Evolutionary conservation across 169 alveolate species (phyloP).

Genomic region (Eimeria falciformis): DNA sequence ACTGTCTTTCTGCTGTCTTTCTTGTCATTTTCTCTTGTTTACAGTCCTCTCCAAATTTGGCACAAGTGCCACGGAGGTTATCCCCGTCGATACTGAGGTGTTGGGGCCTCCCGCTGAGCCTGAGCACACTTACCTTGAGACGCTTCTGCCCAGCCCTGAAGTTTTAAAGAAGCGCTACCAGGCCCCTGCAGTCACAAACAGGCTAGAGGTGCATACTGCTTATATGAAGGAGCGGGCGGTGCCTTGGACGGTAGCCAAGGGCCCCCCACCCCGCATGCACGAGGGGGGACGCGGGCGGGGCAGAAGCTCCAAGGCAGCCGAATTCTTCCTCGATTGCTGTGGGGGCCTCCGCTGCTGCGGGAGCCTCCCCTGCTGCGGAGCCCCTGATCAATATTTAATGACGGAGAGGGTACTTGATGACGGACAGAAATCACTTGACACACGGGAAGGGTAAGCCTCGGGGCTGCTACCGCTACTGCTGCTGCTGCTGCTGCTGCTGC

Average conservation of each 20-base stretch:
- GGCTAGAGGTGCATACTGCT: not conserved
- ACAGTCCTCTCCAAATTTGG: not conserved
- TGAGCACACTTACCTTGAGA: not conserved
- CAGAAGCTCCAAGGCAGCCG: not conserved
- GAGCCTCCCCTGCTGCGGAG: no score
- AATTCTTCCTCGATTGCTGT: not conserved
- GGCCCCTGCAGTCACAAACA: not conserved
- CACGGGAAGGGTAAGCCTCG: no score
- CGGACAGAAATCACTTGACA: no score
- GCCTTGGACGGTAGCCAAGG: not conserved
- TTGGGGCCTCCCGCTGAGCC: not conserved
- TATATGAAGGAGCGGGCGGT: constrained; percentile 10
- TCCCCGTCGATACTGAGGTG: not conserved
- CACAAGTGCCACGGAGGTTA: not conserved
- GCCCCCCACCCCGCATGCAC: not conserved
- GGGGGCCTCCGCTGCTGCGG: constrained; percentile 32
- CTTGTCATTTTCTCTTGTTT: no score
- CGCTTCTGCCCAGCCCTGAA: not conserved
- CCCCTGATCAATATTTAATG: no score
- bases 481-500: no score
- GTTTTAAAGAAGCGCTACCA: not conserved
- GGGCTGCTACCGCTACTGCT: no score
- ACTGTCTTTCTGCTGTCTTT: no score
- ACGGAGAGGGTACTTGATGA: no score
- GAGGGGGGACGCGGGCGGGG: not conserved